A percentile compares a stretch with the other conserved stretches of the same genome.
Evolutionary conservation across 441 rosid species (phyloP).

Genomic region (Hura crepitans): DNA sequence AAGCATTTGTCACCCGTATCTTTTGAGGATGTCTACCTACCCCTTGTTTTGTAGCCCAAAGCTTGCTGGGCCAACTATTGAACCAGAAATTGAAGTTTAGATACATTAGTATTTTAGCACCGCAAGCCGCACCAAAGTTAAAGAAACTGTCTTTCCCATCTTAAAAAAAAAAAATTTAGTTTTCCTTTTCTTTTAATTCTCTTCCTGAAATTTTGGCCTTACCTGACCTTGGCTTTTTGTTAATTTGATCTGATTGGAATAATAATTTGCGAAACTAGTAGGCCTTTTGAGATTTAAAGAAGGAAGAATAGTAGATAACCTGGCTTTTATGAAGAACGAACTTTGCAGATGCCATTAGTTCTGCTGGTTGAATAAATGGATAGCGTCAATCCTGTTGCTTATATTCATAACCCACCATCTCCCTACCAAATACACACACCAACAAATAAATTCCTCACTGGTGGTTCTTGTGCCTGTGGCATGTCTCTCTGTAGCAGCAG

Average conservation of each 20-base stretch:
- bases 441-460: not conserved
- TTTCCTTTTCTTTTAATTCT: not conserved
- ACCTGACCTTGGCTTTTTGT: not conserved
- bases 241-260: not conserved
- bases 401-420: not conserved
- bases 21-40: too few species aligned
- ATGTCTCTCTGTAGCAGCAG: not conserved
- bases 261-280: not conserved
- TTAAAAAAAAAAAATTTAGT: not conserved
- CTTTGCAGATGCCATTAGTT: not conserved
- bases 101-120: not conserved
- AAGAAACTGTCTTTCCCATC: not conserved
- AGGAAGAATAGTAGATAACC: not conserved
- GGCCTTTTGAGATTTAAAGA: not conserved
- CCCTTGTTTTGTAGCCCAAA: not conserved
- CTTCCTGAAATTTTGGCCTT: not conserved
- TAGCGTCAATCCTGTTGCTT: not conserved
- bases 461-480: not conserved
- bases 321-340: not conserved
- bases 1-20: not conserved
- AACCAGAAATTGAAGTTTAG: not conserved
- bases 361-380: constrained; percentile 2
- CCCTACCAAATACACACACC: not conserved
- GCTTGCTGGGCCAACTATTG: not conserved
- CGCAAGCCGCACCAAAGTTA: not conserved